phyloP scores from a whole-genome alignment of 805 yeast species.

The Osmozyma mogii region DNA sequence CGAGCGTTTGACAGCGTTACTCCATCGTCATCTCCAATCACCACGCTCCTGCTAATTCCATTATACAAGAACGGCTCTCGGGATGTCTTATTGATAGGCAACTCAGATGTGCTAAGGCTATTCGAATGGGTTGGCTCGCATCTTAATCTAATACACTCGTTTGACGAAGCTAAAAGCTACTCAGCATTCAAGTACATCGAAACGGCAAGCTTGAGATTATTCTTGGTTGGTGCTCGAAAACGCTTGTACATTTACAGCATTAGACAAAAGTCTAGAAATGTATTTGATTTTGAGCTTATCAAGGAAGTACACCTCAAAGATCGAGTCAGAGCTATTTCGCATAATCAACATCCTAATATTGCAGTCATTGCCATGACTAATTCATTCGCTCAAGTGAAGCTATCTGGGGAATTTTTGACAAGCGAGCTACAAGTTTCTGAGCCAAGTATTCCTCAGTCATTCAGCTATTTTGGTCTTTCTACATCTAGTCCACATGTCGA shows the following conservation, averaged over 20 bases:
- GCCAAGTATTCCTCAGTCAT: constrained; percentile 17
- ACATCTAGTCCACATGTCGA: constrained; percentile 20
- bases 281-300: constrained; percentile 18
- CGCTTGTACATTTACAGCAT: constrained; percentile 20
- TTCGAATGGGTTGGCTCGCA: constrained; percentile 26
- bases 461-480: constrained; percentile 32
- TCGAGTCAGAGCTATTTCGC: constrained; percentile 16
- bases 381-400: constrained; percentile 21
- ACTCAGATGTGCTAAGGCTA: constrained; percentile 17
- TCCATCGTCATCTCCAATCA: constrained; percentile 12
- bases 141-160: constrained; percentile 22
- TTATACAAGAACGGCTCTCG: constrained; percentile 13
- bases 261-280: constrained; percentile 22
- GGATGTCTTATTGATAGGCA: constrained; percentile 19
- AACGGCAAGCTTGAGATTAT: constrained; percentile 12
- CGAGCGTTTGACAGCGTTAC: constrained; percentile 16
- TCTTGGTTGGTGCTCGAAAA: constrained; percentile 24
- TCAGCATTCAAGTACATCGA: constrained; percentile 13
- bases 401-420: constrained; percentile 11
- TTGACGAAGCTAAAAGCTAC: constrained; percentile 19
- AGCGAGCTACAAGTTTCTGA: constrained; percentile 15
- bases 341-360: constrained; percentile 4
- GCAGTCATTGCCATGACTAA: constrained; percentile 15
- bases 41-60: constrained; percentile 10
- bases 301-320: constrained; percentile 25